Evolutionary conservation across 2,329 filamentous ascomycete genomes (phyloP).

Genomic region (Graphilbum fragrans): DNA sequence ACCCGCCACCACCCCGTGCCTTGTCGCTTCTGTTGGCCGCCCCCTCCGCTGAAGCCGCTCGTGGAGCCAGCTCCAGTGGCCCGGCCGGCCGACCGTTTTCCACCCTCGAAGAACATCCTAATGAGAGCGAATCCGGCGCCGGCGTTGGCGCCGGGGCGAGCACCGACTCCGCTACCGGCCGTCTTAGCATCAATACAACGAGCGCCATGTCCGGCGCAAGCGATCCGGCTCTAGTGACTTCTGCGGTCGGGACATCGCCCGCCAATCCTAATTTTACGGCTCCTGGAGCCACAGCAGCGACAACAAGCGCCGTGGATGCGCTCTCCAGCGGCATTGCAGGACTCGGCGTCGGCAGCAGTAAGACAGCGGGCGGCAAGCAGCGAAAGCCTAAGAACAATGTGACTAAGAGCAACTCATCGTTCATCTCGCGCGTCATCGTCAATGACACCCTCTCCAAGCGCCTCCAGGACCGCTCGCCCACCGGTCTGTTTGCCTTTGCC

Average conservation of each 20-base stretch:
- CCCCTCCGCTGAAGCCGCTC: conserved; percentile 9
- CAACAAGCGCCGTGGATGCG: conserved; percentile 31
- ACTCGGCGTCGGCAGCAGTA: conserved; percentile 47
- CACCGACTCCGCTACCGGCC: conserved; percentile 7
- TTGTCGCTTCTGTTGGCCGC: conserved; percentile 38
- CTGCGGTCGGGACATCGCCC: conserved; percentile 27
- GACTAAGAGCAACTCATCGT: conserved; percentile 96
- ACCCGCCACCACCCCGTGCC: conserved; percentile 40
- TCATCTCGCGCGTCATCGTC: conserved; percentile 90
- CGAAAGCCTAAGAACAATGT: conserved; percentile 97
- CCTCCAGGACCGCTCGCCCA: conserved; percentile 62
- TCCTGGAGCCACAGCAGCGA: background rate
- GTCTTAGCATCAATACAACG: conserved; percentile 10
- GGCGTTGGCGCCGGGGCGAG: background rate
- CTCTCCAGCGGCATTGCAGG: conserved; percentile 63
- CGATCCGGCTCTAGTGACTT: conserved; percentile 29
- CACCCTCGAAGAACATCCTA: conserved; percentile 7
- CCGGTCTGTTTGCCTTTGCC: conserved; percentile 81
- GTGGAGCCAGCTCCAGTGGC: background rate
- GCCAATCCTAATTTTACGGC: background rate
- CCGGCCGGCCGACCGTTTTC: background rate
- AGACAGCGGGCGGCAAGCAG: conserved; percentile 61
- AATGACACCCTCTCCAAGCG: conserved; percentile 73
- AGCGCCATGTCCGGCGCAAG: conserved; percentile 8
- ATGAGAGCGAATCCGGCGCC: conserved; percentile 7